These are phyloP conservation scores for Simmondsia chinensis DNA, from an alignment of 148 eudicot genomes.

Conservation along the genomic window DNA sequence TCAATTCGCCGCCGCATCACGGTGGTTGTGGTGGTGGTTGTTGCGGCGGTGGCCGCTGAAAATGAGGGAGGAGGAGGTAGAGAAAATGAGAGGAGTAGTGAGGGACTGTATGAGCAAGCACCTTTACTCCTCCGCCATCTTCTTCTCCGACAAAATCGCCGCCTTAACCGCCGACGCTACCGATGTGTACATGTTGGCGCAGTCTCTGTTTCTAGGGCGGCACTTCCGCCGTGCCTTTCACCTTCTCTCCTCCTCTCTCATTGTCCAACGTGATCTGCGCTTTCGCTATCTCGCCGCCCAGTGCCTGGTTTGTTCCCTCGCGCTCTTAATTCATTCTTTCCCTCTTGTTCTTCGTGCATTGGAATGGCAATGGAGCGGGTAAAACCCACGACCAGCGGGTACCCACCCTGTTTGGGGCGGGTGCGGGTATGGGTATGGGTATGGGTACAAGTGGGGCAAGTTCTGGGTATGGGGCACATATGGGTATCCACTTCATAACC, in stretches of 20 bases:
- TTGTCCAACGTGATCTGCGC: slow-evolving; percentile 83
- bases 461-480: no score
- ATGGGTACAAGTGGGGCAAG: no score
- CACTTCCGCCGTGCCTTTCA: slow-evolving; percentile 93
- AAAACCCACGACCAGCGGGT: no score
- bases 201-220: slow-evolving; percentile 87
- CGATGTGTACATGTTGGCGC: slow-evolving; percentile 93
- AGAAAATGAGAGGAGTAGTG: slow-evolving; percentile 76
- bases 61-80: slow-evolving; percentile 81
- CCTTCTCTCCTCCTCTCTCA: slow-evolving; percentile 85
- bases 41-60: no score
- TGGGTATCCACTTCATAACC: no score
- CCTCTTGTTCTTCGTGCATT: not conserved
- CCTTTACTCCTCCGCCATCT: slow-evolving; percentile 86
- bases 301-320: slow-evolving; percentile 54
- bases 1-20: no score
- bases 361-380: no score
- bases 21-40: no score
- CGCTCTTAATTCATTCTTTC: not conserved
- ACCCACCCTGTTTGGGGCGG: no score
- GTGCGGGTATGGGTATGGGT: no score
- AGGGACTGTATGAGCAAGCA: slow-evolving; percentile 94
- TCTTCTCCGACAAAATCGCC: slow-evolving; percentile 91
- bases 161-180: slow-evolving; percentile 77
- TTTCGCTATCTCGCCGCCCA: slow-evolving; percentile 97